These are phyloP conservation scores for Flagelloscypha sp. DNA, from an alignment of 768 basidiomycete genomes.

Conservation along the genomic window DNA sequence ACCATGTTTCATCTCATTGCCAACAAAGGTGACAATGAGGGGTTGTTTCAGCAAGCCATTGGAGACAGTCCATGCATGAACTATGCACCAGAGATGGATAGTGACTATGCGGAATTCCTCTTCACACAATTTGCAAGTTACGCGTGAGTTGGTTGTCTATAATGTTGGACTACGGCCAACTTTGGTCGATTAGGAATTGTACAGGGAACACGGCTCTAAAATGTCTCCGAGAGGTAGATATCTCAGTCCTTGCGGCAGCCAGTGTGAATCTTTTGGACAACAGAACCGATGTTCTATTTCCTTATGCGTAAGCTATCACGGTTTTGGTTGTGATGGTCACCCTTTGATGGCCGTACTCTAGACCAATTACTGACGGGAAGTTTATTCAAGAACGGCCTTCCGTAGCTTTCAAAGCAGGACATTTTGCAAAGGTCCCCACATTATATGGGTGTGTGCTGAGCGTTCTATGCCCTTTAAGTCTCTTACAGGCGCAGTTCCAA, in stretches of 20 bases:
- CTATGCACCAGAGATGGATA: constrained; percentile 24
- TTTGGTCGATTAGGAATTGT: too few species aligned
- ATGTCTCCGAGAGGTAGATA: too few species aligned
- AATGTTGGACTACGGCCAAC: too few species aligned
- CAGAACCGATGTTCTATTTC: too few species aligned
- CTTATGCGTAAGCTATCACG: too few species aligned
- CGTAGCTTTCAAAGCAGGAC: constrained; percentile 29
- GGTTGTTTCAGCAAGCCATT: constrained; percentile 34
- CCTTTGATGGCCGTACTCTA: too few species aligned
- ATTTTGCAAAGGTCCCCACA: constrained; percentile 30
- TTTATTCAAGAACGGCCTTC: constrained; percentile 29
- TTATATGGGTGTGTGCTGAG: constrained; percentile 27
- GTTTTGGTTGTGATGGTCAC: too few species aligned
- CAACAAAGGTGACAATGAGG: constrained; percentile 28
- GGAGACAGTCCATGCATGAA: constrained; percentile 36
- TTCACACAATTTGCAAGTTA: constrained; percentile 26
- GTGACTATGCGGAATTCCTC: constrained; percentile 25
- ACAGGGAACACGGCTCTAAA: too few species aligned
- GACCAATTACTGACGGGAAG: constrained; percentile 27
- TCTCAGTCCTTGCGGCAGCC: too few species aligned
- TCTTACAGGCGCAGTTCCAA: constrained; percentile 28
- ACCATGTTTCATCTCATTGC: constrained; percentile 23
- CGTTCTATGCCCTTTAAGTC: neutral
- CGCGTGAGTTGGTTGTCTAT: constrained; percentile 21
- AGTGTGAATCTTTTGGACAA: too few species aligned